Evolutionary conservation across 306 rosid species (phyloP).

Genomic region (Cyamopsis tetragonoloba): DNA sequence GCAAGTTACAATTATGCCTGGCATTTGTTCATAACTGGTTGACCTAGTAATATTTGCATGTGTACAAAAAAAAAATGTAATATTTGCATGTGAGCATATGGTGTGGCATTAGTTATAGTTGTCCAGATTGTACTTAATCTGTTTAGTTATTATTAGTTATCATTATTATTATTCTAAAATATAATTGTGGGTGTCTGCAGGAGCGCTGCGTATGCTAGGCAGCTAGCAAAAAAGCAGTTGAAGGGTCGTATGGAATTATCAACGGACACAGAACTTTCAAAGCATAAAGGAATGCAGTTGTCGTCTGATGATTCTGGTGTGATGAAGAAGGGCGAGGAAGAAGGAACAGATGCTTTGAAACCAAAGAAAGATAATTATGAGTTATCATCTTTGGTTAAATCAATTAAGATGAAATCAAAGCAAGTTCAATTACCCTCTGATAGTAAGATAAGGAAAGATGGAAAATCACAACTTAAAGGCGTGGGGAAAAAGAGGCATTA

Average conservation of each 20-base stretch:
- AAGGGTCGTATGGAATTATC: slow-evolving; percentile 33
- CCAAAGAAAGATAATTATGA: slow-evolving; percentile 49
- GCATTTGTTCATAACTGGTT: neutral
- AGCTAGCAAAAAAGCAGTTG: slow-evolving; percentile 47
- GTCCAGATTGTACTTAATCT: slow-evolving; percentile 13
- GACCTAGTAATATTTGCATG: neutral
- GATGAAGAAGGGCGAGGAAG: slow-evolving; percentile 26
- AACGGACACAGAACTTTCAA: slow-evolving; percentile 23
- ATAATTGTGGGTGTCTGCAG: slow-evolving; percentile 43
- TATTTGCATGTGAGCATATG: neutral
- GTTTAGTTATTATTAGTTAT: too few relatives aligned
- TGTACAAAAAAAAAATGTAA: too few relatives aligned
- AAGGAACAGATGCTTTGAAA: slow-evolving; percentile 24
- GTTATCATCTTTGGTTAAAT: slow-evolving; percentile 53
- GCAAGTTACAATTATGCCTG: neutral
- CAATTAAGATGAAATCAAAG: slow-evolving; percentile 69
- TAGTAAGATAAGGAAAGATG: slow-evolving; percentile 30
- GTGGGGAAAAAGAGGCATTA: slow-evolving; percentile 25
- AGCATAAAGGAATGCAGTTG: slow-evolving; percentile 13
- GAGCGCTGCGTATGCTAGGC: slow-evolving; percentile 65
- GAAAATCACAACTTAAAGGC: slow-evolving; percentile 21
- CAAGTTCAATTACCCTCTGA: slow-evolving; percentile 40
- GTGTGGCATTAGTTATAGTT: slow-evolving; percentile 8
- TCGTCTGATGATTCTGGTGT: slow-evolving; percentile 28
- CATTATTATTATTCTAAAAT: slow-evolving; percentile 18